Evolutionary conservation across 129 eudicot genomes (phyloP), one percentile per base, ranked within the genome.

Genomic region (Flaveria ramosissima): DNA sequence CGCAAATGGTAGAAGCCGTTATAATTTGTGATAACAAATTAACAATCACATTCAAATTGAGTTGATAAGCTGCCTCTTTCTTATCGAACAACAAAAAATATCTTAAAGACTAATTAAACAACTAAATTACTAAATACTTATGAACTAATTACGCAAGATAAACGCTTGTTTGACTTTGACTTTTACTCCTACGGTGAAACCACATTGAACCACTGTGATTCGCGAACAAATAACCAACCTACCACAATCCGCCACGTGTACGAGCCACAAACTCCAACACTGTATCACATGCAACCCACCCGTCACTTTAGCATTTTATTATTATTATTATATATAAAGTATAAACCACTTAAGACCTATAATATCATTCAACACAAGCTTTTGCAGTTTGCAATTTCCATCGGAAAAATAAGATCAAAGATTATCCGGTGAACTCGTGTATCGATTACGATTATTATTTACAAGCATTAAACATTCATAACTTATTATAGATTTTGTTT

Each of bases 151-250:
- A 51, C 52, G 45, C 80, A 59, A 32, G 42, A 78, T 36, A 60
- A 78, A 71, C 82, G 73, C 24, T 51, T 6, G 50, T 79, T 72
- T 64, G 83, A 80, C 64, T 80, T 80, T 80, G 83, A 73, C 69
- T 73, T 47, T 17, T 36, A 36, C 41, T 36, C 41, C 41, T 64
- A 41, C 10, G 13, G 69, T 23, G 65, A 48, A 59, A 51, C 62
- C 69, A 48, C 11, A 65, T 48, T 53, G 20, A 51, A 76, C 53
- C 20, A 69, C 27, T 69, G 17, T 32, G 6, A 27, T 79, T 72
- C 60, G 73, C 47, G 3, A 17, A 73, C 71, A 80, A 67, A 45
- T 56, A 67, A 80, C 43, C 80, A 80, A 14, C 75, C 32, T 65
- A 80, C 70, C 79, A 65, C 24, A 53, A 5, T 3, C 2, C 5